A percentile compares a stretch with the other conserved stretches of the same genome.
Conservation (phyloP, 257 asterid genomes). For the Leonotis leonurus region DNA sequence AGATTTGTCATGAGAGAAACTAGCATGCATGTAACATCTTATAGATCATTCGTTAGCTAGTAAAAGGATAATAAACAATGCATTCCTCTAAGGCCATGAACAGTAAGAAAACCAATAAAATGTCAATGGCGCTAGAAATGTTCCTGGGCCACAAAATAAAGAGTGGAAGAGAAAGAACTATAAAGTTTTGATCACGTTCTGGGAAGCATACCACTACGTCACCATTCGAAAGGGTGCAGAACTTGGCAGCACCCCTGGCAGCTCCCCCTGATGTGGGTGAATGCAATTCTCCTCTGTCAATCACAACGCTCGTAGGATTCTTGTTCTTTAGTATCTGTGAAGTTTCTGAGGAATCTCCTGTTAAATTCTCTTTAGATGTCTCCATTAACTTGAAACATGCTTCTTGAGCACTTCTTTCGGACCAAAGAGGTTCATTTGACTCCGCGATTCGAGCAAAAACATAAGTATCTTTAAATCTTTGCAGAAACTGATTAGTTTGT, state of each 20-base stretch:
- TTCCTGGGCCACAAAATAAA: neutral
- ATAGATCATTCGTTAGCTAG: constrained; percentile 4
- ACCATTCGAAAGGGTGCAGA: constrained; percentile 79
- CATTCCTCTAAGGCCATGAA: neutral
- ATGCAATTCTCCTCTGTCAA: constrained; percentile 77
- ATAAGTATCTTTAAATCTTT: constrained; percentile 61
- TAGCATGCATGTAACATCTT: neutral
- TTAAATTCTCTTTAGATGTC: constrained; percentile 30
- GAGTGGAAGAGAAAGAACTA: neutral
- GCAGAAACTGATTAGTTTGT: constrained; percentile 58
- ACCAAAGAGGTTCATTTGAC: constrained; percentile 82
- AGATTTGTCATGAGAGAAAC: neutral
- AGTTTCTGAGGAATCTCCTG: constrained; percentile 33
- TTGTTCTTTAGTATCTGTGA: constrained; percentile 27
- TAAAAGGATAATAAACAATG: neutral
- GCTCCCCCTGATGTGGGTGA: constrained; percentile 77
- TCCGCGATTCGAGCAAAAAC: constrained; percentile 81
- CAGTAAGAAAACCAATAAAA: constrained; percentile 7
- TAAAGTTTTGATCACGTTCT: constrained; percentile 12
- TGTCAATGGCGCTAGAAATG: neutral
- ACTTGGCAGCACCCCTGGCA: constrained; percentile 81
- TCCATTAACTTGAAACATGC: constrained; percentile 26
- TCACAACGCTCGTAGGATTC: constrained; percentile 38
- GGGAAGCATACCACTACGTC: constrained; percentile 81
- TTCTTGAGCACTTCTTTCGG: constrained; percentile 53